Evolutionary conservation across 768 basidiomycete genomes (phyloP).

Genomic region (Agrocybe praecox): DNA sequence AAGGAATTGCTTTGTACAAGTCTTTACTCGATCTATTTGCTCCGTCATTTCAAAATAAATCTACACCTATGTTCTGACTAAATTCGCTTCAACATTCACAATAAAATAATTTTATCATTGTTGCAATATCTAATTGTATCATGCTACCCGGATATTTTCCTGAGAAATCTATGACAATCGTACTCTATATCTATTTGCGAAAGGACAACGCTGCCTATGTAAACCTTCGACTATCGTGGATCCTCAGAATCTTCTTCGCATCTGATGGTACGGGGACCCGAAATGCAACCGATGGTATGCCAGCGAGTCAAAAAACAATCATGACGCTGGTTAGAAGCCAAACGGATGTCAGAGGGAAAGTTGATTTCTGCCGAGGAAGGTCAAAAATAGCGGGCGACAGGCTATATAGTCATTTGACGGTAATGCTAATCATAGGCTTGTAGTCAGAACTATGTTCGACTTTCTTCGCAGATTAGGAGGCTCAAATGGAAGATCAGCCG

Average conservation of each 20-base stretch:
- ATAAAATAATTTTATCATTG: neutral
- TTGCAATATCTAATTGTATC: neutral
- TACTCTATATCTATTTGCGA: neutral
- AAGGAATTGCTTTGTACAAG: slow-evolving; percentile 5
- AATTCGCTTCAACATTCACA: no score
- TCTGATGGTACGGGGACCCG: neutral
- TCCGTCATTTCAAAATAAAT: neutral
- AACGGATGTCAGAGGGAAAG: no score
- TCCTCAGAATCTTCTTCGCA: neutral
- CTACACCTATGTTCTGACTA: neutral
- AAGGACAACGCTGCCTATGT: no score
- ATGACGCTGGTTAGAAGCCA: neutral
- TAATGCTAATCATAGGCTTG: neutral
- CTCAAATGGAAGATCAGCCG: no score
- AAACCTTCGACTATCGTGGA: no score
- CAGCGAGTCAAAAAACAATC: neutral
- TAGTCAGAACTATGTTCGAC: neutral
- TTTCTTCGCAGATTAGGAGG: neutral
- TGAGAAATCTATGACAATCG: slow-evolving; percentile 8
- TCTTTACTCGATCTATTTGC: neutral
- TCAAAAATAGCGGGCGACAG: neutral
- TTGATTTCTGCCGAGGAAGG: no score
- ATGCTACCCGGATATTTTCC: neutral
- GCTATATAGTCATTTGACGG: neutral
- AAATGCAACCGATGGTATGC: neutral